A percentile compares a stretch with the other conserved stretches of the same genome.
Evolutionary conservation across 495 filamentous ascomycete genomes (phyloP).

Genomic region (Annulohypoxylon maeteangense): DNA sequence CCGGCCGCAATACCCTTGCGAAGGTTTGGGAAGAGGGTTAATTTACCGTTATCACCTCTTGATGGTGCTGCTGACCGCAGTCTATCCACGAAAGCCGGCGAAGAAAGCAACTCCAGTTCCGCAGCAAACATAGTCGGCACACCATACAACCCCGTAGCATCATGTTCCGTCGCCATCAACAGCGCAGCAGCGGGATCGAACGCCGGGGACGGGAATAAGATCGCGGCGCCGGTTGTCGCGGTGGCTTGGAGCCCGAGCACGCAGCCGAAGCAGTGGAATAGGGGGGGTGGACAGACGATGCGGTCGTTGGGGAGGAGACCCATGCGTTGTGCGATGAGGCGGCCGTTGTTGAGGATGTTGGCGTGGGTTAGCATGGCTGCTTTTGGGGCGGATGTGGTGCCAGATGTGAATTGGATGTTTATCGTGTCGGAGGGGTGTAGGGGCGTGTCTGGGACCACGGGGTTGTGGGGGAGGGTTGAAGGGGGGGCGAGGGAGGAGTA

Average conservation of each 20-base stretch:
- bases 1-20: slow-evolving; percentile 94
- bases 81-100: slow-evolving; percentile 51
- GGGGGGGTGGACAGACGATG: slow-evolving; percentile 85
- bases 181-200: slow-evolving; percentile 84
- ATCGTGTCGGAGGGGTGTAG: slow-evolving; percentile 77
- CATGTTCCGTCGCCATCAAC: slow-evolving; percentile 75
- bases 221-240: slow-evolving; percentile 83
- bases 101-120: slow-evolving; percentile 77
- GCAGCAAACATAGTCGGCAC: slow-evolving; percentile 97
- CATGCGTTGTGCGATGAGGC: slow-evolving; percentile 84
- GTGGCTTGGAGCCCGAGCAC: slow-evolving; percentile 96
- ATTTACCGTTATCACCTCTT: slow-evolving; percentile 34
- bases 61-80: slow-evolving; percentile 57
- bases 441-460: slow-evolving; percentile 54
- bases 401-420: slow-evolving; percentile 97
- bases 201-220: slow-evolving; percentile 87
- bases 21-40: slow-evolving; percentile 65
- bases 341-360: slow-evolving; percentile 90
- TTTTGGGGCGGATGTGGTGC: slow-evolving; percentile 90
- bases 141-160: slow-evolving; percentile 87
- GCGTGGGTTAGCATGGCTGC: slow-evolving; percentile 88
- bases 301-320: slow-evolving; percentile 75
- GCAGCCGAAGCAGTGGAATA: slow-evolving; percentile 94
- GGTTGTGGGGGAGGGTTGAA: slow-evolving; percentile 2
- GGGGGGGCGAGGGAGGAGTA: slow-evolving; percentile 63